Conservation (phyloP, 768 basidiomycete genomes). For the Pisolithus albus region DNA sequence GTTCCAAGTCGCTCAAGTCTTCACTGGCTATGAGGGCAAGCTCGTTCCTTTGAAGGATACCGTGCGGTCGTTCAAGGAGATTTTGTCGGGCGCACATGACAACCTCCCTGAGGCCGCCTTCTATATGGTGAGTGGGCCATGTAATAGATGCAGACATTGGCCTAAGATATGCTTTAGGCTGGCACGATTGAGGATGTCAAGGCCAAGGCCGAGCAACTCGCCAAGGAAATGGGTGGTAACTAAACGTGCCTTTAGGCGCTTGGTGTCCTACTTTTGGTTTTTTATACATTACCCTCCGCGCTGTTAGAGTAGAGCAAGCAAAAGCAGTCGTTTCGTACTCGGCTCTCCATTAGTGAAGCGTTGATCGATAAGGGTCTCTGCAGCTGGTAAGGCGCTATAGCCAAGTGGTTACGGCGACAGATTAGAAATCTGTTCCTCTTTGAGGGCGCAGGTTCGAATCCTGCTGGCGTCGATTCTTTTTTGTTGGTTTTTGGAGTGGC, state of each 20-base stretch:
- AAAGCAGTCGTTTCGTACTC: neutral
- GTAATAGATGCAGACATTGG: neutral
- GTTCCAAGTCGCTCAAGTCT: slow-evolving; percentile 99
- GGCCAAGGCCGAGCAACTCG: slow-evolving; percentile 93
- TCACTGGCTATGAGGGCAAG: slow-evolving; percentile 98
- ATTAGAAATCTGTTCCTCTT: slow-evolving; percentile 71
- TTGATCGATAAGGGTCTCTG: neutral
- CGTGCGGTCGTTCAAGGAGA: slow-evolving; percentile 95
- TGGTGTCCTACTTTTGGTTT: slow-evolving; percentile 6
- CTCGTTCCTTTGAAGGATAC: slow-evolving; percentile 97
- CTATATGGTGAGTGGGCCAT: slow-evolving; percentile 67
- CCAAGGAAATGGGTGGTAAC: slow-evolving; percentile 78
- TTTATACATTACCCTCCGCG: neutral
- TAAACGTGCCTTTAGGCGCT: slow-evolving; percentile 16
- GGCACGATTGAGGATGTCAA: slow-evolving; percentile 98
- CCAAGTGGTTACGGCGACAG: slow-evolving; percentile 78
- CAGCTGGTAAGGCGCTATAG: slow-evolving; percentile 50
- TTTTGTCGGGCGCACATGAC: slow-evolving; percentile 86
- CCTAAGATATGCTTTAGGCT: slow-evolving; percentile 30
- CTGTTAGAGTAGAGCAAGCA: slow-evolving; percentile 9
- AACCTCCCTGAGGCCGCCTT: slow-evolving; percentile 91
- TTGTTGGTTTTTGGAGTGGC: neutral
- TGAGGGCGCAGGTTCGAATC: slow-evolving; percentile 66
- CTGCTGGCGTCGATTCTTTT: slow-evolving; percentile 48
- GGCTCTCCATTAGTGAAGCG: neutral